Evolutionary conservation across 352 stramenopile species (phyloP).

Genomic region (Elongisporangium senticosum): DNA sequence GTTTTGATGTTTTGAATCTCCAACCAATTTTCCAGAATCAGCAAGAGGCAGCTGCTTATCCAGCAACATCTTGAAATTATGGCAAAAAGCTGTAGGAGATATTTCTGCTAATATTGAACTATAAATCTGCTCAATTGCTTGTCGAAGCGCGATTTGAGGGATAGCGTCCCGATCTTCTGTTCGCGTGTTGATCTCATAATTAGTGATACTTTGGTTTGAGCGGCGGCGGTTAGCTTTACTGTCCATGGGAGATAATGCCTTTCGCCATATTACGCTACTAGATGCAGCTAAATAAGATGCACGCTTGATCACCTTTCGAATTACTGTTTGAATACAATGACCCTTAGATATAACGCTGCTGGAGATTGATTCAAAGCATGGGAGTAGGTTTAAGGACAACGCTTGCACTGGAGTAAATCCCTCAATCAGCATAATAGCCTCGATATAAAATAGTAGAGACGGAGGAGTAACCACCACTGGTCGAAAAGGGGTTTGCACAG

Average conservation of each 20-base stretch:
- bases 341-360: slow-evolving; percentile 1
- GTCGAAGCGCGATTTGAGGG: neutral
- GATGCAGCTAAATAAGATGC: neutral
- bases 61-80: slow-evolving; percentile 8
- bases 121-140: neutral
- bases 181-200: neutral
- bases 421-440: slow-evolving; percentile 22
- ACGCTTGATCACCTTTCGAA: slow-evolving; percentile 12
- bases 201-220: neutral
- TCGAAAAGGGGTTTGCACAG: slow-evolving; percentile 25
- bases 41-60: slow-evolving; percentile 22
- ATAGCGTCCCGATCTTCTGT: neutral
- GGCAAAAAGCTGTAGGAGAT: slow-evolving; percentile 1
- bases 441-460: slow-evolving; percentile 17
- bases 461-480: slow-evolving; percentile 19
- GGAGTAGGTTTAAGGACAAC: slow-evolving; percentile 8
- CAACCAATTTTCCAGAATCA: slow-evolving; percentile 14
- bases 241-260: neutral
- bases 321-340: slow-evolving; percentile 15
- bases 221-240: neutral
- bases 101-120: neutral
- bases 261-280: neutral
- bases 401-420: slow-evolving; percentile 18
- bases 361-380: slow-evolving; percentile 21
- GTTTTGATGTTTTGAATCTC: slow-evolving; percentile 10